Conservation (phyloP, 768 basidiomycete species). For the Kwoniella dejecticola region DNA sequence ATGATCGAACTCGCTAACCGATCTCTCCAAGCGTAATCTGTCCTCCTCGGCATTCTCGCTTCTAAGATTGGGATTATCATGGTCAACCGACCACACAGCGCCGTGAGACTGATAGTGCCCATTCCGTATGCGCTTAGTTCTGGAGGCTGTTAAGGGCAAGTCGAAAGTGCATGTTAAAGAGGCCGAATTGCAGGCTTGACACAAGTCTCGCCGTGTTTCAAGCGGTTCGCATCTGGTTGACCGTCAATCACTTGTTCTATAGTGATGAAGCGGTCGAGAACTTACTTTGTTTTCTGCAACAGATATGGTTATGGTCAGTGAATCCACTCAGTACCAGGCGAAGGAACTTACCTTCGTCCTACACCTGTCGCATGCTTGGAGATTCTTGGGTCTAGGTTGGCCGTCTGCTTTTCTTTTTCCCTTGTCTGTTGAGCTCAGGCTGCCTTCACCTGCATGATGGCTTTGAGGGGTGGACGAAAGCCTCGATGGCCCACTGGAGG, state of each 20-base stretch:
- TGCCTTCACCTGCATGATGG: background rate
- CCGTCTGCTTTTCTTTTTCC: slow-evolving; percentile 16
- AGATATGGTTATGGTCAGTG: background rate
- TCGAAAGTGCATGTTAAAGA: slow-evolving; percentile 24
- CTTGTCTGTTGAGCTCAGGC: slow-evolving; percentile 2
- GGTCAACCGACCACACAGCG: background rate
- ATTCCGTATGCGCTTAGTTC: slow-evolving; percentile 27
- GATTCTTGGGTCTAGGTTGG: slow-evolving; percentile 12
- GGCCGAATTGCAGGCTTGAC: slow-evolving; percentile 17
- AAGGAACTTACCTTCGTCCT: slow-evolving; percentile 15
- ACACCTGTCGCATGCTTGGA: slow-evolving; percentile 29
- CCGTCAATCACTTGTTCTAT: background rate
- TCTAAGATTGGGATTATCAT: background rate
- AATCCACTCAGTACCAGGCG: background rate
- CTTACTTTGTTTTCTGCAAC: slow-evolving; percentile 24
- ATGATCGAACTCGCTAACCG: background rate
- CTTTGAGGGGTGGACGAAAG: background rate
- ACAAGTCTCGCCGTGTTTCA: slow-evolving; percentile 2
- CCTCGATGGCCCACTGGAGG: slow-evolving; percentile 15
- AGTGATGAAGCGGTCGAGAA: background rate
- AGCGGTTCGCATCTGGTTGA: slow-evolving; percentile 14
- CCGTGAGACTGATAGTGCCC: slow-evolving; percentile 12
- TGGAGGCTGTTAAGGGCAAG: slow-evolving; percentile 20
- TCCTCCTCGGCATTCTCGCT: background rate
- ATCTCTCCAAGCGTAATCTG: background rate